Evolutionary conservation across 164 flowering plant genomes (phyloP).

Genomic region (Euptelea pleiosperma): DNA sequence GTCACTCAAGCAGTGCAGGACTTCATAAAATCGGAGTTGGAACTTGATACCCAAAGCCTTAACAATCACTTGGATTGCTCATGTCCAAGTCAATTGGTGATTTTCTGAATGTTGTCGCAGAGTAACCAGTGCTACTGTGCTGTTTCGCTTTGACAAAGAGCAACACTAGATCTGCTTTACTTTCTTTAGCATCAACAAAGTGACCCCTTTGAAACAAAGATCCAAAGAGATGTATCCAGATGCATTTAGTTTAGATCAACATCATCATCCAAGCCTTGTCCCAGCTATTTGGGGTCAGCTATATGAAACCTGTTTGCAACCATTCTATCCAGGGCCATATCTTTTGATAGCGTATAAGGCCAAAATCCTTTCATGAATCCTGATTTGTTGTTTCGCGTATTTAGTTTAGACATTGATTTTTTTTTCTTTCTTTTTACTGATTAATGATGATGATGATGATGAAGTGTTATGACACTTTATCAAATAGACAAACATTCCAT

Average conservation of each 20-base stretch:
- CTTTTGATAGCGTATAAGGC: too few relatives aligned
- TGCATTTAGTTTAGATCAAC: conserved; percentile 26
- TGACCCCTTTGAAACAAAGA: conserved; percentile 58
- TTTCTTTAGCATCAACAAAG: conserved; percentile 57
- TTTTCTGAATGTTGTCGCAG: conserved; percentile 33
- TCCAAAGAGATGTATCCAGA: conserved; percentile 71
- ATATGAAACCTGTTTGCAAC: background rate
- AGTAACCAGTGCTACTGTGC: conserved; percentile 31
- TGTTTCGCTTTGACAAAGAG: conserved; percentile 41
- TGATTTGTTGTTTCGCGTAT: background rate
- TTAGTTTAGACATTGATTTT: too few relatives aligned
- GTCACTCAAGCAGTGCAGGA: background rate
- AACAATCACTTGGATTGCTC: background rate
- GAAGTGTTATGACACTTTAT: too few relatives aligned
- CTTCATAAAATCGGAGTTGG: background rate
- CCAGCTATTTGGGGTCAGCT: background rate
- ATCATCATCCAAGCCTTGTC: background rate
- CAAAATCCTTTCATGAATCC: background rate
- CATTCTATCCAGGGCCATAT: background rate
- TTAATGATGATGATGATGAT: too few relatives aligned
- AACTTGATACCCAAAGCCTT: background rate
- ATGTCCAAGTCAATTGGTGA: background rate
- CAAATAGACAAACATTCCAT: too few relatives aligned
- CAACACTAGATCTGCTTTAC: conserved; percentile 36
- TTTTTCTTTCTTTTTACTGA: too few relatives aligned